A percentile compares a stretch with the other conserved stretches of the same genome.
phyloP scores from a whole-genome alignment of 352 stramenopile species.

The Phytopythium aichiense region DNA sequence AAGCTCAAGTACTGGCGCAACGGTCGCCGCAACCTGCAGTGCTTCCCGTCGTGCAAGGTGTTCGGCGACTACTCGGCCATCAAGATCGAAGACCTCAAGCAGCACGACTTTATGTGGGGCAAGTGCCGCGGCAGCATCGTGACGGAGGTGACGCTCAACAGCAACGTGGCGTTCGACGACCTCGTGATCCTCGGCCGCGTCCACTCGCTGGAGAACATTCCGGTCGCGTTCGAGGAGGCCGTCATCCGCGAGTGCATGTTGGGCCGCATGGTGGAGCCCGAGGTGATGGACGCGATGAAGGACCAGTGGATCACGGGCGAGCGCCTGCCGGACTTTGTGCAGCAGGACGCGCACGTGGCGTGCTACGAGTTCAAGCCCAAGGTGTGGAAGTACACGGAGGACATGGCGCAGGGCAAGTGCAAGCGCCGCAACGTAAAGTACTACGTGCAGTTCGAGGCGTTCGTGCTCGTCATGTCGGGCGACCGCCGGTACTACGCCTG shows the following conservation, averaged over 20 bases:
- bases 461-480: constrained; percentile 68
- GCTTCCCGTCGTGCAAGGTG: constrained; percentile 87
- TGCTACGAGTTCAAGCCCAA: constrained; percentile 89
- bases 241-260: constrained; percentile 84
- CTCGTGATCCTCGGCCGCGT: constrained; percentile 75
- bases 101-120: constrained; percentile 90
- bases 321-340: constrained; percentile 78
- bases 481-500: constrained; percentile 80
- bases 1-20: constrained; percentile 91
- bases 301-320: constrained; percentile 85
- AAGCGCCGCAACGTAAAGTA: constrained; percentile 88
- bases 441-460: constrained; percentile 87
- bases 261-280: constrained; percentile 62
- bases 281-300: constrained; percentile 83
- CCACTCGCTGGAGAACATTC: constrained; percentile 83
- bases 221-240: constrained; percentile 78
- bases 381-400: constrained; percentile 87
- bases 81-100: constrained; percentile 87
- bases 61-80: constrained; percentile 89
- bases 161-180: constrained; percentile 76
- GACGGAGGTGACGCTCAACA: constrained; percentile 82
- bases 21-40: constrained; percentile 87
- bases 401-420: constrained; percentile 87
- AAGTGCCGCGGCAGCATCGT: constrained; percentile 83
- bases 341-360: constrained; percentile 64